phyloP scores from a whole-genome alignment of 306 rosid species.

The Prosopis cineraria region DNA sequence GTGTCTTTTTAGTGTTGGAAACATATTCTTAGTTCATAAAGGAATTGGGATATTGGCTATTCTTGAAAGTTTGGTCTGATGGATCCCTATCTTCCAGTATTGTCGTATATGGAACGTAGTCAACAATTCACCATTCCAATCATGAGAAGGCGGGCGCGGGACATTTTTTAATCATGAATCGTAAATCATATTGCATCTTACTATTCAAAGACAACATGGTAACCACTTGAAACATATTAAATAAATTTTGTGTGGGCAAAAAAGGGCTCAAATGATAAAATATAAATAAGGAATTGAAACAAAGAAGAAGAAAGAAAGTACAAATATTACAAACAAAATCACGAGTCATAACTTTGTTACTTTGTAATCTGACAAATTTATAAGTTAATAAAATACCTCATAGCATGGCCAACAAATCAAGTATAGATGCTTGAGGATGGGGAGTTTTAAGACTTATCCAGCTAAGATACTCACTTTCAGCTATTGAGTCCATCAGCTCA shows the following conservation, averaged over 20 bases:
- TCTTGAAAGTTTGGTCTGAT: background rate
- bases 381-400: background rate
- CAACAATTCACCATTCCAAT: background rate
- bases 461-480: background rate
- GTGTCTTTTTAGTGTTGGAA: background rate
- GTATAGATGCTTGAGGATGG: too few species aligned
- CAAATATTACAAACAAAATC: background rate
- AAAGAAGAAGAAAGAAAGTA: slow-evolving; percentile 41
- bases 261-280: too few species aligned
- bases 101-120: background rate
- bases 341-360: too few species aligned
- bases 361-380: too few species aligned
- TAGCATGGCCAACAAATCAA: slow-evolving; percentile 12
- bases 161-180: too few species aligned
- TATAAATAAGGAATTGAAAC: too few species aligned
- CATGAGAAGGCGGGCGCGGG: background rate
- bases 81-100: background rate
- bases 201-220: background rate
- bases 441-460: background rate
- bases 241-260: background rate
- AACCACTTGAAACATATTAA: background rate
- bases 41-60: background rate
- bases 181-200: too few species aligned
- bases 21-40: background rate
- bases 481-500: background rate